These are phyloP conservation scores for Diaporthe ampelina DNA, from an alignment of 2,329 filamentous ascomycete genomes.

Conservation along the genomic window DNA sequence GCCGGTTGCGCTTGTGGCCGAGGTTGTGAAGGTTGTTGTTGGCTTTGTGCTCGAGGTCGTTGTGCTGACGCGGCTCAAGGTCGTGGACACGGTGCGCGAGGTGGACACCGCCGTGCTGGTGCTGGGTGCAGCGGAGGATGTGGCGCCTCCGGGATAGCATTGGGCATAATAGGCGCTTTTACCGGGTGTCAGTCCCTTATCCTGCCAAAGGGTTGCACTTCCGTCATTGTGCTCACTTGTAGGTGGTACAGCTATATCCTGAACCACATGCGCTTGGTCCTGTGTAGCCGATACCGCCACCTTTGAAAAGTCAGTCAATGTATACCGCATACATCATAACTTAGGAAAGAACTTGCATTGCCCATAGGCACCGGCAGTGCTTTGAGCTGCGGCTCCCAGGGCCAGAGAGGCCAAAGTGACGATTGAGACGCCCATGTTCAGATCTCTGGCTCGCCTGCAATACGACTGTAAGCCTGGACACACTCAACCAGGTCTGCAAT, in stretches of 20 bases:
- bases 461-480: not conserved
- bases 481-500: not conserved
- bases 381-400: constrained; percentile 34
- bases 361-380: constrained; percentile 35
- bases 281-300: constrained; percentile 42
- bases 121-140: constrained; percentile 11
- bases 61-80: not conserved
- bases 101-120: not conserved
- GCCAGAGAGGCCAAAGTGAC: constrained; percentile 4
- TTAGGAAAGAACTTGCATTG: constrained; percentile 32
- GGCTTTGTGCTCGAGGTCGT: constrained; percentile 19
- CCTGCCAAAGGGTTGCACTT: not conserved
- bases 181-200: not conserved
- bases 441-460: not conserved
- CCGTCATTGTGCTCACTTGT: constrained; percentile 41
- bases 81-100: not conserved
- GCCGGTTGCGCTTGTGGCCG: constrained; percentile 30
- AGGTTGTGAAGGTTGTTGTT: constrained; percentile 35
- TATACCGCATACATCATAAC: no score
- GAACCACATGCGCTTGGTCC: constrained; percentile 42
- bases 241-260: constrained; percentile 44
- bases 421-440: constrained; percentile 1
- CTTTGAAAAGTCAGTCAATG: constrained; percentile 4
- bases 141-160: constrained; percentile 35
- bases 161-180: constrained; percentile 38